phyloP scores from a whole-genome alignment of 179 eudicot species.

The Monotropa hypopitys region DNA sequence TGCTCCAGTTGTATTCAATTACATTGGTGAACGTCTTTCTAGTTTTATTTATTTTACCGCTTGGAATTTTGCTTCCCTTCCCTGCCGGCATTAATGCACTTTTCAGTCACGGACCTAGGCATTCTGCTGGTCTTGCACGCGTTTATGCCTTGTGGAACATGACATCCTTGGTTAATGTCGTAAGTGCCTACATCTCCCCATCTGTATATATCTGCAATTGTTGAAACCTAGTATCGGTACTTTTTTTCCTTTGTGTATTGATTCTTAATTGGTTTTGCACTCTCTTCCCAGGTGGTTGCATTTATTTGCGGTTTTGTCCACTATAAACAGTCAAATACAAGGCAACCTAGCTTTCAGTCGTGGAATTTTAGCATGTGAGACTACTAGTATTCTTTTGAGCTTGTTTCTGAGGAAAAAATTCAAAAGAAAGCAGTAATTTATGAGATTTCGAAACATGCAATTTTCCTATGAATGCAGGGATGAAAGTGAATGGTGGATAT shows the following conservation, averaged over 20 bases:
- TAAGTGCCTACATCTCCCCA: slow-evolving; percentile 28
- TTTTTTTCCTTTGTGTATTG: not conserved
- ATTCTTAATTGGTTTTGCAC: slow-evolving; percentile 7
- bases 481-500: slow-evolving; percentile 98
- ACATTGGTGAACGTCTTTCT: slow-evolving; percentile 71
- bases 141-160: slow-evolving; percentile 93
- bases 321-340: slow-evolving; percentile 50
- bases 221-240: not conserved
- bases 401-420: not conserved
- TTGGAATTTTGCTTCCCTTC: slow-evolving; percentile 89
- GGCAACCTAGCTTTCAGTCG: slow-evolving; percentile 62
- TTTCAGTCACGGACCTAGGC: slow-evolving; percentile 94
- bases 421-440: not conserved
- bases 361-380: slow-evolving; percentile 89
- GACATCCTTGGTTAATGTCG: slow-evolving; percentile 80
- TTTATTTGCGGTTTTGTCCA: slow-evolving; percentile 72
- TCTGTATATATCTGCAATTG: not conserved
- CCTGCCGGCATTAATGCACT: slow-evolving; percentile 98
- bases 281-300: slow-evolving; percentile 58
- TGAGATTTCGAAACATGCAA: not conserved
- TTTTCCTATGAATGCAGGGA: slow-evolving; percentile 46
- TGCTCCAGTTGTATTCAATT: slow-evolving; percentile 88
- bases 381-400: not conserved
- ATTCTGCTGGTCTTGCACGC: slow-evolving; percentile 95
- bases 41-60: slow-evolving; percentile 65